These are phyloP conservation scores for Aspergillus nidulans DNA, from an alignment of 495 filamentous ascomycete genomes.

Conservation along the genomic window DNA sequence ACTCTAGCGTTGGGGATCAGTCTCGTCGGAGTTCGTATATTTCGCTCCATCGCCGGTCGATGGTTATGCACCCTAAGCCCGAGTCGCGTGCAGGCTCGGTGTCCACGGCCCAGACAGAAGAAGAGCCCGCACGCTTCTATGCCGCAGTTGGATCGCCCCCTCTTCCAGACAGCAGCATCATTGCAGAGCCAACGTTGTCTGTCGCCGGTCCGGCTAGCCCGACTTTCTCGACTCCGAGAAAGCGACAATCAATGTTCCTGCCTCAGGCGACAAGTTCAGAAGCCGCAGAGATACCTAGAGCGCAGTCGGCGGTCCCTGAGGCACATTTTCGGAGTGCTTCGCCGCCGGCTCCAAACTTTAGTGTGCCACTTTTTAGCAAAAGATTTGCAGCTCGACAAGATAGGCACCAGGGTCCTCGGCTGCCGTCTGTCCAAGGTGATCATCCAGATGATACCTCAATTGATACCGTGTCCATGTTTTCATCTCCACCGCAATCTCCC, in stretches of 20 bases:
- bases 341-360: constrained; percentile 47
- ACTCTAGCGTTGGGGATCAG: constrained; percentile 24
- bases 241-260: constrained; percentile 25
- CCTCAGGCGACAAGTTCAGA: constrained; percentile 13
- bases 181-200: constrained; percentile 9
- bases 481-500: constrained; percentile 39
- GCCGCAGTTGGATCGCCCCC: constrained; percentile 9
- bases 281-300: constrained; percentile 16
- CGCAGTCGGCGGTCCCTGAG: constrained; percentile 30
- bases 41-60: constrained; percentile 28
- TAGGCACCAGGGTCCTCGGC: constrained; percentile 13
- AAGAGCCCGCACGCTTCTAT: constrained; percentile 15
- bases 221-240: constrained; percentile 21
- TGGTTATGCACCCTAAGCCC: constrained; percentile 15
- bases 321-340: constrained; percentile 31
- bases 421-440: constrained; percentile 18
- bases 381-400: constrained; percentile 31
- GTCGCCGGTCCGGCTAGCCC: constrained; percentile 21
- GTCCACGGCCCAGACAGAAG: constrained; percentile 29
- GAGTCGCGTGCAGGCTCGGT: constrained; percentile 31
- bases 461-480: constrained; percentile 25
- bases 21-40: constrained; percentile 30
- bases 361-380: constrained; percentile 48
- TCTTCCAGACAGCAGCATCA: constrained; percentile 10
- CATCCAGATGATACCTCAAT: constrained; percentile 14